These are phyloP conservation scores for Boletus insuetus DNA, from an alignment of 768 basidiomycete species.

Conservation along the genomic window DNA sequence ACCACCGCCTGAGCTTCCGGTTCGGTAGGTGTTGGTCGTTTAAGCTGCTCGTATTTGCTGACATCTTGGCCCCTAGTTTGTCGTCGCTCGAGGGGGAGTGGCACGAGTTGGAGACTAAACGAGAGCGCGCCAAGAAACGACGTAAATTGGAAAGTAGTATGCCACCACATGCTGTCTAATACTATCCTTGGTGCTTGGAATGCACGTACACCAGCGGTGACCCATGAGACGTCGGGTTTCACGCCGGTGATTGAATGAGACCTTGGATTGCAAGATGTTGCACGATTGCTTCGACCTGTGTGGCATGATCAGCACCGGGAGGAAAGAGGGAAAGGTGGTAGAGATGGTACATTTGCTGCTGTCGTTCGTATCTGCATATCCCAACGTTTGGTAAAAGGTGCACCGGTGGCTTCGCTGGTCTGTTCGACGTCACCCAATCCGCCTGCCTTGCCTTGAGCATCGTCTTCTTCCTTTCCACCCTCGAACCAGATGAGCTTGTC, in stretches of 20 bases:
- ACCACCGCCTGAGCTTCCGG: conserved; percentile 70
- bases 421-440: conserved; percentile 87
- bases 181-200: conserved; percentile 18
- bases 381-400: conserved; percentile 93
- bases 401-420: conserved; percentile 83
- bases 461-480: conserved; percentile 79
- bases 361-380: conserved; percentile 89
- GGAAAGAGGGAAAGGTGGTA: background rate
- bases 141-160: conserved; percentile 57
- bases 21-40: conserved; percentile 55
- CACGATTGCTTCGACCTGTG: conserved; percentile 87
- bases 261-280: conserved; percentile 75
- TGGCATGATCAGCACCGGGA: background rate
- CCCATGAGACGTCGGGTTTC: conserved; percentile 11
- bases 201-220: conserved; percentile 11
- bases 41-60: conserved; percentile 1
- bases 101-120: conserved; percentile 97
- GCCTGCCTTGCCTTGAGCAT: conserved; percentile 92
- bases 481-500: conserved; percentile 95
- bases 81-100: conserved; percentile 88
- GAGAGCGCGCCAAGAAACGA: conserved; percentile 80
- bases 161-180: conserved; percentile 37
- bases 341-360: conserved; percentile 69
- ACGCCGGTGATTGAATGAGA: conserved; percentile 43
- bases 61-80: conserved; percentile 45